Base-by-base conservation (phyloP, 2,329 filamentous ascomycete species). In the Mycosphaerelloides madeirae region DNA sequence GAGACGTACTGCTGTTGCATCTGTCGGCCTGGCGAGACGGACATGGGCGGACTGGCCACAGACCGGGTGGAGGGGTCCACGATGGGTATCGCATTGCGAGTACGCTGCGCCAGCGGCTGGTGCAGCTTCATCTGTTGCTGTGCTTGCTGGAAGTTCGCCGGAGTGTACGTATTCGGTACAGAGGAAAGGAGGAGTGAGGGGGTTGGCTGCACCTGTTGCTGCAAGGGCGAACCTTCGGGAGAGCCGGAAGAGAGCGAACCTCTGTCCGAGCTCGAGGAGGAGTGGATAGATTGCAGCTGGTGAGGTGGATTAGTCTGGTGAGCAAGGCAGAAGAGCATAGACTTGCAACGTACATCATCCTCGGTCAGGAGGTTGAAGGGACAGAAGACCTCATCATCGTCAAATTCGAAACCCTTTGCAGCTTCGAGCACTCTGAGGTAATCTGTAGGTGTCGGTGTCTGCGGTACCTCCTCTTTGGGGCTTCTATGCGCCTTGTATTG, bases 371-470 rank as follows among this genome's bases (percentile, higher is more conserved):
- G 79, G 65, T 84, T 83, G 52, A 75, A 74, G 1, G 91, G 91
- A 71, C 90, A 96, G 69, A 97, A 97, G 68, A 95, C 85, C 71
- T 95, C 78, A 66, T 97, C 91, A 65, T 97, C 91, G 63, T 96
- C 91, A 51, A 97, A 78, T 59, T 97, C 91, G 63, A 97, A 97
- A 8, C 90, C 95, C 48, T 89, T 82, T 48, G 87, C 88, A 53
- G 88, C 86, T 72, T 97, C 90, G 58, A 95, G 95, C 63, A 89
- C 84, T 56, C 81, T 81, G 58, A 91, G 85, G 73, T 95, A 96
- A 52, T 83, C 81, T 49, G 79, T 78, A 48, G 94, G 75, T 39
- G 83, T 79, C 15, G 81, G 81, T n/a, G 84, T 77, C 68, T 95
- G 89, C 58, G 82, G 82, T 53, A 88, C 72, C 67, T 95, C 89